phyloP scores from a whole-genome alignment of 768 basidiomycete species.

The Termitomyces eurrhizus region DNA sequence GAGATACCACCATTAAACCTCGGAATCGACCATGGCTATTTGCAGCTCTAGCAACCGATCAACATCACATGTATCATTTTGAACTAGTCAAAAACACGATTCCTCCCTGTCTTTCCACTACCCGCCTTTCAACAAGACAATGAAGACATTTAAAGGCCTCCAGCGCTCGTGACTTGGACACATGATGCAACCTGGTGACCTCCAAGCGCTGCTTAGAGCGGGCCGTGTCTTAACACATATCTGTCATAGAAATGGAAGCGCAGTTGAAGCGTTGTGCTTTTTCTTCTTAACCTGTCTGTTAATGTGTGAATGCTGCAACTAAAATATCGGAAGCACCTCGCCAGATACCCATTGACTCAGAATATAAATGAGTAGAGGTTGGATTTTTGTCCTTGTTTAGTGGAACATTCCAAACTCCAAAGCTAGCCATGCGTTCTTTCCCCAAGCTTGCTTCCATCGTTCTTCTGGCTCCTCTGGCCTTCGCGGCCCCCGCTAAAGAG shows the following conservation, averaged over 20 bases:
- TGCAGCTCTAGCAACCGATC: neutral
- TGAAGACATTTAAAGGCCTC: neutral
- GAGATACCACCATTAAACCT: neutral
- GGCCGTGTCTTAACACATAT: constrained; percentile 4
- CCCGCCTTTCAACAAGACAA: neutral
- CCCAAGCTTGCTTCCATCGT: constrained; percentile 25
- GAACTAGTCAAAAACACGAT: neutral
- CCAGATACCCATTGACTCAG: neutral
- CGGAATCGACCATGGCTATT: neutral
- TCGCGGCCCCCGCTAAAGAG: constrained; percentile 26
- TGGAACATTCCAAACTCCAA: neutral
- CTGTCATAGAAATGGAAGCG: neutral
- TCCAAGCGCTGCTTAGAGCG: constrained; percentile 1
- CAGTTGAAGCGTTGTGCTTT: neutral
- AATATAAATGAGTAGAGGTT: constrained; percentile 7
- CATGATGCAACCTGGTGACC: constrained; percentile 15
- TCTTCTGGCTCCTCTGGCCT: constrained; percentile 25
- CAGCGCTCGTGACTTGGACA: neutral
- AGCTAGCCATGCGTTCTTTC: constrained; percentile 18
- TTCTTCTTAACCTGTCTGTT: neutral
- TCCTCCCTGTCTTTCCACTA: neutral
- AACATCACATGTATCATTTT: constrained; percentile 6
- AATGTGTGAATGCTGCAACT: neutral
- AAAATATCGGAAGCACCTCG: constrained; percentile 15
- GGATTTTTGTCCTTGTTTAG: neutral